Conservation (phyloP, 495 filamentous ascomycete species). For the Hamigera avellanea region DNA sequence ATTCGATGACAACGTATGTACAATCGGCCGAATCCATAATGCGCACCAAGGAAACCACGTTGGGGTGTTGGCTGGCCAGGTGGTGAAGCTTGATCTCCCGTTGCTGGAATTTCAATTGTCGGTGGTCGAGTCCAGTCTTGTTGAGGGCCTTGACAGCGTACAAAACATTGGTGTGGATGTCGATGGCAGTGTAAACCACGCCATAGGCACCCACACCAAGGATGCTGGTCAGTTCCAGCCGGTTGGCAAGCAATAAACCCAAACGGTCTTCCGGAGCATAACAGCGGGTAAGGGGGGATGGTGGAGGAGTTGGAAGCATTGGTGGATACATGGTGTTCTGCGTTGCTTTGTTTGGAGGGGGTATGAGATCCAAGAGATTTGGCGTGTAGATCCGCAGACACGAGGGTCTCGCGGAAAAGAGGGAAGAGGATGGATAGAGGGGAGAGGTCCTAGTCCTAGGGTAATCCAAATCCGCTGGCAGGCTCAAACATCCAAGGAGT, state of each 20-base stretch:
- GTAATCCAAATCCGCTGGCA: conserved; percentile 2
- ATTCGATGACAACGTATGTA: conserved; percentile 95
- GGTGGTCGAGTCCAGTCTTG: conserved; percentile 78
- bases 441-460: too few species aligned
- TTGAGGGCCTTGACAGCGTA: conserved; percentile 97
- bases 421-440: too few species aligned
- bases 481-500: conserved; percentile 4
- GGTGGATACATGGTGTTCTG: conserved; percentile 26
- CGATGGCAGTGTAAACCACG: conserved; percentile 88
- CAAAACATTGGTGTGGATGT: conserved; percentile 65
- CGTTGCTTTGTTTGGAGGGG: too few species aligned
- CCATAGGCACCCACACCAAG: conserved; percentile 93
- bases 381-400: too few species aligned
- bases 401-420: too few species aligned
- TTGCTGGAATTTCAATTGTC: conserved; percentile 83
- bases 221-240: conserved; percentile 72
- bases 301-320: conserved; percentile 52
- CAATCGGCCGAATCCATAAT: conserved; percentile 90
- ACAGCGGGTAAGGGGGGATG: conserved; percentile 38
- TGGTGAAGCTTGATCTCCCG: conserved; percentile 89
- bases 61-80: conserved; percentile 74
- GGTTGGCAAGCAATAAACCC: conserved; percentile 71
- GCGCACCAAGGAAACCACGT: conserved; percentile 88
- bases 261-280: conserved; percentile 72
- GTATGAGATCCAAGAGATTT: too few species aligned